Evolutionary conservation across 164 flowering plant genomes (phyloP).

Genomic region (Magnolia sinica): DNA sequence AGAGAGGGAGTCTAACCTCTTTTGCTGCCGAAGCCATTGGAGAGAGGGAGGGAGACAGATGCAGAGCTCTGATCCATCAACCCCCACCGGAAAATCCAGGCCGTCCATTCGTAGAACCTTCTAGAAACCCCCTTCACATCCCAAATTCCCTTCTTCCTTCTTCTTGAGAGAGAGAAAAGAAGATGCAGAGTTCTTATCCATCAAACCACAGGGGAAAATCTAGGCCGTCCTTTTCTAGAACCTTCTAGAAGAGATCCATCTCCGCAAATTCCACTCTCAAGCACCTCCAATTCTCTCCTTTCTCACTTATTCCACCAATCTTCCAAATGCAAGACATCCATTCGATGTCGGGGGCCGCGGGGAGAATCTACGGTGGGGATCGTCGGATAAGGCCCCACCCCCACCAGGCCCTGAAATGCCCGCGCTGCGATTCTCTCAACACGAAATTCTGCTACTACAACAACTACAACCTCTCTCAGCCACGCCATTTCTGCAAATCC

Average conservation of each 20-base stretch:
- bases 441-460: constrained; percentile 89
- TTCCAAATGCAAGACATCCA: constrained; percentile 26
- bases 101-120: not conserved
- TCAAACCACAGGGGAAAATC: not conserved
- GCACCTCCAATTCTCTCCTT: not conserved
- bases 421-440: constrained; percentile 73
- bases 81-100: not conserved
- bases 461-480: constrained; percentile 86
- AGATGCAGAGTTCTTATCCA: not conserved
- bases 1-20: not conserved
- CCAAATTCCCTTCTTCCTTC: not conserved
- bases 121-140: not conserved
- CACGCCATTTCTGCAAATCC: constrained; percentile 80
- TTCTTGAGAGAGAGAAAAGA: not conserved
- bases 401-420: constrained; percentile 53
- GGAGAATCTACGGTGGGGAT: constrained; percentile 17
- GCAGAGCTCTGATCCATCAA: not conserved
- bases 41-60: not conserved
- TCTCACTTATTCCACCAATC: not conserved
- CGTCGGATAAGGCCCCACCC: constrained; percentile 25
- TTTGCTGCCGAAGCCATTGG: not conserved
- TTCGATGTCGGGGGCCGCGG: constrained; percentile 7
- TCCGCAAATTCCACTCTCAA: not conserved
- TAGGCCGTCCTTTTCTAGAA: not conserved
- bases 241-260: not conserved